Conservation (phyloP, 1,139 yeast genomes). For the Wickerhamomyces sp. region DNA sequence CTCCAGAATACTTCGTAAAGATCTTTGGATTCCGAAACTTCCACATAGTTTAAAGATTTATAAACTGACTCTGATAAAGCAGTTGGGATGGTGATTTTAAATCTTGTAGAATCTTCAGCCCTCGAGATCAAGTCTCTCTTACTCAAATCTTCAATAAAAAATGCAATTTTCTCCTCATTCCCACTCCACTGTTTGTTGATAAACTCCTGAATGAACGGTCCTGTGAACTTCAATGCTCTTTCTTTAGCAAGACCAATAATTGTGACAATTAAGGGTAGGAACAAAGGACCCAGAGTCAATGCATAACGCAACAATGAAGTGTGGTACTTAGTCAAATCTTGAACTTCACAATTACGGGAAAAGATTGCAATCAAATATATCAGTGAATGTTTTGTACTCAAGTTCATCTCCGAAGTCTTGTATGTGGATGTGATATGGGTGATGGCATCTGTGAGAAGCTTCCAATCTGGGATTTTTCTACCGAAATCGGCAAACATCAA, state of each 20-base stretch:
- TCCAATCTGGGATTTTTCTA: conserved; percentile 43
- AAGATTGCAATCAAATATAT: conserved; percentile 38
- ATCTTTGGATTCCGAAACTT: conserved; percentile 5
- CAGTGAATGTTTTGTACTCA: conserved; percentile 21
- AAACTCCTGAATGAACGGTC: conserved; percentile 44
- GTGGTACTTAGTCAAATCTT: conserved; percentile 44
- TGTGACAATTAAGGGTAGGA: conserved; percentile 46
- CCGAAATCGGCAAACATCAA: conserved; percentile 67
- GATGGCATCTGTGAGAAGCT: conserved; percentile 13
- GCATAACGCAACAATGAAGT: conserved; percentile 36
- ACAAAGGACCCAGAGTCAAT: conserved; percentile 22
- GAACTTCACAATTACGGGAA: conserved; percentile 57
- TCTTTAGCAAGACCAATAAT: conserved; percentile 38
- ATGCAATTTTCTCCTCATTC: conserved; percentile 36
- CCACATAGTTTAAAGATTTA: conserved; percentile 3
- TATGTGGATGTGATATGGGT: conserved; percentile 7
- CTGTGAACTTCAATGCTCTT: conserved; percentile 38
- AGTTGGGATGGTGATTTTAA: conserved; percentile 15
- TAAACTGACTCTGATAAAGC: conserved; percentile 4
- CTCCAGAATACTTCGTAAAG: conserved; percentile 25
- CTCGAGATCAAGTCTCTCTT: conserved; percentile 21
- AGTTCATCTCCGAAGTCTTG: conserved; percentile 12
- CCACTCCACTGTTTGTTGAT: conserved; percentile 35
- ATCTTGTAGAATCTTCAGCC: conserved; percentile 13
- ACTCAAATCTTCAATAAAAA: conserved; percentile 36